Evolutionary conservation across 495 filamentous ascomycete species (phyloP), one percentile per base, ranked within the genome.

Genomic region (Annulohypoxylon stygium): DNA sequence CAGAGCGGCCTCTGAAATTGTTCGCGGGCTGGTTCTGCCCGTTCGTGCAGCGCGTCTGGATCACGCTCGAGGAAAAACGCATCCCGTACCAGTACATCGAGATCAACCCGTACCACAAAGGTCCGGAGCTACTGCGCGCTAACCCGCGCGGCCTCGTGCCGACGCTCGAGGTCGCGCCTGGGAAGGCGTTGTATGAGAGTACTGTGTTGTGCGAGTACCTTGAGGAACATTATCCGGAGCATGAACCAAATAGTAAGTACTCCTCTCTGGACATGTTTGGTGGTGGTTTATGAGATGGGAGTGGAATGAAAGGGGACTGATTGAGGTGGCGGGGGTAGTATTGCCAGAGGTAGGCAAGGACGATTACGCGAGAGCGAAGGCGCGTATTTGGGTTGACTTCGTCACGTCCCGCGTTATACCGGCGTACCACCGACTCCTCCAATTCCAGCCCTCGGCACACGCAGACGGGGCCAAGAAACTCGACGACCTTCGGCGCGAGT

Each of bases 31-130:
- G 88, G 88, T 91, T 90, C 76, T 86, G 81, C 72, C 82, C 83
- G 62, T 87, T 82, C 64, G 83, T 89, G 9, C 88, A 91, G 76
- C 83, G 87, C 8, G 84, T 83, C n/a, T 90, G 87, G 85, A 81
- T 87, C 41, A 84, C 85, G 8, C 83, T 91, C 37, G 87, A 90
- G 76, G 88, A 90, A 77, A 91, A 91, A 76, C 65, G 83, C 12
- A 88, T 90, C 47, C 89, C 87, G 12, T 90, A 90, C 75, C 82
- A 91, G 76, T 91, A 89, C 71, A 86, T 90, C 69, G 88, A 92
- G 77, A 74, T 87, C 18, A 88, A 89, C 64, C 88, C 89, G 11
- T 89, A 90, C 80, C 79, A 89, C 78, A 90, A 90, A 67, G 84
- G 84, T 0, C 77, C 83, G 14, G 85, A 83, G 3, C 85, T 89